Conservation (phyloP, 805 yeast genomes). For the Candida ortonii region DNA sequence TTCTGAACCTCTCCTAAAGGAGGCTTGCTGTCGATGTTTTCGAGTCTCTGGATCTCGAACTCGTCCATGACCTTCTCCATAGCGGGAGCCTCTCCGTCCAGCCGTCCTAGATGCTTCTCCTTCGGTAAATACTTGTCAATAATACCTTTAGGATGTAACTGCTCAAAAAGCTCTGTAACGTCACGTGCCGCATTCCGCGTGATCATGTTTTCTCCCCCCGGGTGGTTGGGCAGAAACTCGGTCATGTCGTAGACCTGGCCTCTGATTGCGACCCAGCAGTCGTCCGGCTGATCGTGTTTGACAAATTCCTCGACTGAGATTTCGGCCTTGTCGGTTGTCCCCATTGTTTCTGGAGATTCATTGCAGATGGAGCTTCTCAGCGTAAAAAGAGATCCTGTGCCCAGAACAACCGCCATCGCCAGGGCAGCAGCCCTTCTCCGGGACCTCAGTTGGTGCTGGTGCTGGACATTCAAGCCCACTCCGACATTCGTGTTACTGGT, state of each 20-base stretch:
- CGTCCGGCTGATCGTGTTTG: slow-evolving; percentile 55
- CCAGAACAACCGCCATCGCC: too few relatives aligned
- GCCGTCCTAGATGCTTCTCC: slow-evolving; percentile 58
- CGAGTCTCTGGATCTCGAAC: slow-evolving; percentile 43
- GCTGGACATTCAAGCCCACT: too few relatives aligned
- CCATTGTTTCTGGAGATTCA: too few relatives aligned
- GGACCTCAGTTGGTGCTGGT: too few relatives aligned
- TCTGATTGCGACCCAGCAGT: slow-evolving; percentile 84
- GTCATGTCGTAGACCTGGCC: slow-evolving; percentile 79
- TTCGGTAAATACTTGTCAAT: slow-evolving; percentile 58
- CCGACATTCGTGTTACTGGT: too few relatives aligned
- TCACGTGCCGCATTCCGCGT: slow-evolving; percentile 49
- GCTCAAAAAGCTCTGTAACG: slow-evolving; percentile 71
- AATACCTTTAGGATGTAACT: slow-evolving; percentile 88
- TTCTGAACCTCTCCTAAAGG: slow-evolving; percentile 69
- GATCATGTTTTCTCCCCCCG: slow-evolving; percentile 50
- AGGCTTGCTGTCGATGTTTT: slow-evolving; percentile 54
- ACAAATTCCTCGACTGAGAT: slow-evolving; percentile 40
- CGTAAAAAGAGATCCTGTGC: too few relatives aligned
- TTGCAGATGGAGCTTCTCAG: too few relatives aligned
- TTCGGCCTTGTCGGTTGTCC: neutral
- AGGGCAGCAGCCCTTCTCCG: too few relatives aligned
- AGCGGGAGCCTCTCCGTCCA: slow-evolving; percentile 35
- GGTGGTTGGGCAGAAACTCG: slow-evolving; percentile 45
- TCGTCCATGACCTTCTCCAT: slow-evolving; percentile 35